Evolutionary conservation across 2,329 filamentous ascomycete genomes (phyloP).

Genomic region (Ambrosiella cleistominuta): DNA sequence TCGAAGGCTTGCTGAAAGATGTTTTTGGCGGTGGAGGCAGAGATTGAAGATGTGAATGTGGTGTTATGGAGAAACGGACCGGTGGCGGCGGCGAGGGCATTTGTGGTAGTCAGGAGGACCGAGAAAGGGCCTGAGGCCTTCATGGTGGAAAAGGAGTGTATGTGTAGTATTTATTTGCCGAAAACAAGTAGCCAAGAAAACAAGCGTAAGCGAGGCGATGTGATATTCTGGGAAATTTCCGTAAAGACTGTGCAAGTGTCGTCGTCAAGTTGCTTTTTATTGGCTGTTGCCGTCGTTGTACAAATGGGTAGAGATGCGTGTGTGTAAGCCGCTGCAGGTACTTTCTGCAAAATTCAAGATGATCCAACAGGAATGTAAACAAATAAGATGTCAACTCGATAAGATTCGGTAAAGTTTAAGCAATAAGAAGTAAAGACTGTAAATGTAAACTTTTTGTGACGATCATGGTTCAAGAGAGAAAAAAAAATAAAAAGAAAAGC

Average conservation of each 20-base stretch:
- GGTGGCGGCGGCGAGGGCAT: neutral
- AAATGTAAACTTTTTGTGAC: neutral
- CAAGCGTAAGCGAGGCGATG: neutral
- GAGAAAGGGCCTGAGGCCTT: neutral
- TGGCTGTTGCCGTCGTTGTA: too few species aligned
- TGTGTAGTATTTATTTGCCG: neutral
- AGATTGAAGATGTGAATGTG: neutral
- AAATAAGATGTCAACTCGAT: too few species aligned
- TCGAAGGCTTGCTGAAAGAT: neutral
- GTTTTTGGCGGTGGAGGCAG: neutral
- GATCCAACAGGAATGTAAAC: too few species aligned
- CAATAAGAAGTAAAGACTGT: neutral
- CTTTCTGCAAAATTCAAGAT: too few species aligned
- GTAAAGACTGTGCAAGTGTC: neutral
- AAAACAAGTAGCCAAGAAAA: neutral
- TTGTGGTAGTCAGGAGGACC: neutral
- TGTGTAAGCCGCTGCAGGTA: too few species aligned
- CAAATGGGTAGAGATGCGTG: too few species aligned
- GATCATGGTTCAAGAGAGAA: neutral
- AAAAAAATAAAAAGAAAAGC: neutral
- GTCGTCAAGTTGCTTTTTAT: too few species aligned
- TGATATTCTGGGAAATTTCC: neutral
- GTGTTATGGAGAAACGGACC: neutral
- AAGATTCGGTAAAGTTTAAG: neutral
- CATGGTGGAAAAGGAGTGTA: neutral